phyloP scores from a whole-genome alignment of 1,284 basidiomycete genomes.

The Tylopilus sp. region DNA sequence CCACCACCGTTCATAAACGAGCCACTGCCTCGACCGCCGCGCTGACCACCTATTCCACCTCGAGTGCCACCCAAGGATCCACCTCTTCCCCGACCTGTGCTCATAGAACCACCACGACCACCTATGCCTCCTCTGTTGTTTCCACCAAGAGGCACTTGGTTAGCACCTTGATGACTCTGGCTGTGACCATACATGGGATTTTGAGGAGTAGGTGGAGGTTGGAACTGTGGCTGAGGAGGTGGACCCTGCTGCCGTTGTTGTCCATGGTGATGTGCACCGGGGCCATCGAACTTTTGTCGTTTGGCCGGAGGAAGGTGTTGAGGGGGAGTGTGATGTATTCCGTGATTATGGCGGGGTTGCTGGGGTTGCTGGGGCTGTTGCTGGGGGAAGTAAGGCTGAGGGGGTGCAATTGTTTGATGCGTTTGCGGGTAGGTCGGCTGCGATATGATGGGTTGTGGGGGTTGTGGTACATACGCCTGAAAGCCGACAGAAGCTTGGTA shows the following conservation, averaged over 20 bases:
- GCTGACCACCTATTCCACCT: conserved; percentile 40
- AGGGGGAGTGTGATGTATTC: conserved; percentile 60
- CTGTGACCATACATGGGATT: conserved; percentile 43
- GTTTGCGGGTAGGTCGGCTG: conserved; percentile 38
- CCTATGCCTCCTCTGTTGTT: conserved; percentile 42
- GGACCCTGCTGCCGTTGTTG: conserved; percentile 38
- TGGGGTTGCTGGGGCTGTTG: conserved; percentile 49
- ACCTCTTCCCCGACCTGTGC: conserved; percentile 46
- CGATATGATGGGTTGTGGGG: conserved; percentile 46
- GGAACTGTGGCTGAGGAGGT: conserved; percentile 41
- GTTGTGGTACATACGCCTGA: conserved; percentile 64
- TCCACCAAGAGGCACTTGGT: conserved; percentile 45
- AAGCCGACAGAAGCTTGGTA: conserved; percentile 74
- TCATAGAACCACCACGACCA: conserved; percentile 34
- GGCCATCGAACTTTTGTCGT: conserved; percentile 79
- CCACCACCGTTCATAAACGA: conserved; percentile 42
- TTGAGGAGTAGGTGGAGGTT: conserved; percentile 50
- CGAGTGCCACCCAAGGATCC: conserved; percentile 47
- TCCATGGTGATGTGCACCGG: conserved; percentile 49
- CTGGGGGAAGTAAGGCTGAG: conserved; percentile 43
- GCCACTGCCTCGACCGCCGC: conserved; percentile 41
- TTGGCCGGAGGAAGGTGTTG: conserved; percentile 79
- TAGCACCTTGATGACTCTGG: conserved; percentile 41
- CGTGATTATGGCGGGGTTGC: conserved; percentile 48
- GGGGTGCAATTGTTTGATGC: conserved; percentile 36